Evolutionary conservation across 2,329 filamentous ascomycete genomes (phyloP).

Genomic region (Aspergillus flavus): DNA sequence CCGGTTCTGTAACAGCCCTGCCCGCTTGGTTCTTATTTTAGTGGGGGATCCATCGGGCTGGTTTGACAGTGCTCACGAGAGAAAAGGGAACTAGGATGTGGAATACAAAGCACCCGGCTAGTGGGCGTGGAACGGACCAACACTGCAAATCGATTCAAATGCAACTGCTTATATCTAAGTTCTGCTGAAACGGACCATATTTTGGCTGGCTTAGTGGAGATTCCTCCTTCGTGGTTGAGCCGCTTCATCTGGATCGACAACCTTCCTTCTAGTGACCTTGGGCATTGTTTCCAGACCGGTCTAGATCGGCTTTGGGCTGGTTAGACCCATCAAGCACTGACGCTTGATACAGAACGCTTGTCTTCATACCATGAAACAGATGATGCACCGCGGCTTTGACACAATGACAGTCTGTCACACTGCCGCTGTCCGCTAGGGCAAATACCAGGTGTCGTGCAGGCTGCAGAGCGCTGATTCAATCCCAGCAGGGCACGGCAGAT

Average conservation of each 20-base stretch:
- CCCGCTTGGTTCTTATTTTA: neutral
- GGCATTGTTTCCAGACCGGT: constrained; percentile 12
- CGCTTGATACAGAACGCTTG: neutral
- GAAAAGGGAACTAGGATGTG: neutral
- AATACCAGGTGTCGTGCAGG: neutral
- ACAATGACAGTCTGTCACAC: neutral
- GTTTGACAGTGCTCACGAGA: neutral
- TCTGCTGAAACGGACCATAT: constrained; percentile 3
- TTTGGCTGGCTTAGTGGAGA: neutral
- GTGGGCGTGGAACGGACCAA: neutral
- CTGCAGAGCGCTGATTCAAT: neutral
- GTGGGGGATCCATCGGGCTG: neutral
- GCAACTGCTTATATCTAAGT: constrained; percentile 1
- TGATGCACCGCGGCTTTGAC: neutral
- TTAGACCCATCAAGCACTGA: constrained; percentile 7
- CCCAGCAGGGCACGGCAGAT: constrained; percentile 1
- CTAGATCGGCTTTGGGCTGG: constrained; percentile 10
- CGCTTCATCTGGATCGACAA: constrained; percentile 11
- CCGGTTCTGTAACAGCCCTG: neutral
- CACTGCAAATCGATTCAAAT: neutral
- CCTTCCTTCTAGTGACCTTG: neutral
- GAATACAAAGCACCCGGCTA: neutral
- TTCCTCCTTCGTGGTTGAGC: constrained; percentile 11
- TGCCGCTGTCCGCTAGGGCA: neutral
- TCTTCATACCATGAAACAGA: neutral